These are phyloP conservation scores for Rhinocladiella mackenziei DNA, from an alignment of 2,329 filamentous ascomycete species.

Conservation along the genomic window DNA sequence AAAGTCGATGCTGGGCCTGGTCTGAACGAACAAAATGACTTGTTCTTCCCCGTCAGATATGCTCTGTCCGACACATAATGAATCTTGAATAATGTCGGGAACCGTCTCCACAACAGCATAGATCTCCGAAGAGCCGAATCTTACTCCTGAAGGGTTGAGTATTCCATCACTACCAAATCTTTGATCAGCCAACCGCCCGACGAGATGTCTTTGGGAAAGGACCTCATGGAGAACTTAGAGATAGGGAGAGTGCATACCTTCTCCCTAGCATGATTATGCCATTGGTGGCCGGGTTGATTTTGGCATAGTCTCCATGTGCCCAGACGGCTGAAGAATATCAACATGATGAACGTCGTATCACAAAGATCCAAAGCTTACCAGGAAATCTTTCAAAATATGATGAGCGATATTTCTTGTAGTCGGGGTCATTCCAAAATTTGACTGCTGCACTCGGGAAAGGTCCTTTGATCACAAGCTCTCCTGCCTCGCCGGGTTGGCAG, in stretches of 20 bases:
- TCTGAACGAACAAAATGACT: conserved; percentile 56
- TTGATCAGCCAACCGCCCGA: too few relatives aligned
- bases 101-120: conserved; percentile 77
- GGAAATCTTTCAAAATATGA: conserved; percentile 25
- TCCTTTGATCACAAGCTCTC: conserved; percentile 66
- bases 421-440: conserved; percentile 54
- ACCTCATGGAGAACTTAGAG: too few relatives aligned
- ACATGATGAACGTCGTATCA: conserved; percentile 4
- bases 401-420: conserved; percentile 51
- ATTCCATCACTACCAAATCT: conserved; percentile 42
- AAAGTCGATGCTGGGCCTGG: conserved; percentile 56
- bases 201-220: too few relatives aligned
- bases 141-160: conserved; percentile 68
- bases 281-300: conserved; percentile 62
- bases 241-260: too few relatives aligned
- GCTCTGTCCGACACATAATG: conserved; percentile 76
- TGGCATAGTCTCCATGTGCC: conserved; percentile 77
- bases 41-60: conserved; percentile 57
- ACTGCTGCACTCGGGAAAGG: conserved; percentile 74
- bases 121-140: conserved; percentile 90
- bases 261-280: conserved; percentile 64
- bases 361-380: neutral
- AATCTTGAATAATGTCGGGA: conserved; percentile 63
- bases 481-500: conserved; percentile 54
- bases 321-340: conserved; percentile 53